Base-by-base conservation (phyloP, 1,284 basidiomycete genomes). In the Boletus austroedulis region DNA sequence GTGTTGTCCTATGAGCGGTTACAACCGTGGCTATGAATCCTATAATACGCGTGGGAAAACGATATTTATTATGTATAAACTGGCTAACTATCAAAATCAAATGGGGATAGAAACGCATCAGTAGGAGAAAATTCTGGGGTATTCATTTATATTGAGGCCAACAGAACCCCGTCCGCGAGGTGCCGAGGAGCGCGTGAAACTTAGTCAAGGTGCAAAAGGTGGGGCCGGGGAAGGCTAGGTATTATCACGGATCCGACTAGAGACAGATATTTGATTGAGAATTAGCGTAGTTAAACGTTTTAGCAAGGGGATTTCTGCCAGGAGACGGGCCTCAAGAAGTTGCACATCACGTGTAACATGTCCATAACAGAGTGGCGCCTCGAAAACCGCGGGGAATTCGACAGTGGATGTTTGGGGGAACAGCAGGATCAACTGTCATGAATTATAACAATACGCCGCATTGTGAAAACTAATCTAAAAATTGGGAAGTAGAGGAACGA, bases 261-360 rank as follows among this genome's bases (percentile, higher is more conserved):
- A 66, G 44, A 56, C 56, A 57, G 57, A 65, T 49, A 67, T 61
- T 62, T 59, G 69, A 74, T 64, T 69, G 60, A 10, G 59, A 71
- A 66, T 73, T 71, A 74, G 59, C 61, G 61, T 73, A 60, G 68
- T 74, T 73, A 72, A 59, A 62, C 71, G 61, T 73, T 70, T 74
- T 69, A 53, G 55, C 64, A 69, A 56, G 46, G 40, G 21, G 63
- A 65, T 69, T 61, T 57, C 60, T 67, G 40, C n/a, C n/a, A n/a
- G 51, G 32, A 28, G 51, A 59, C 65, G 65, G 67, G 59, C 29
- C 24, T 44, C 50, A 44, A 43, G 46, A 45, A 26, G 32, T 8
- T 14, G 47, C 34, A 46, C 40, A 50, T 58, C 50, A 56, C 46
- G 51, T 28, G 40, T 21, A 53, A 48, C 55, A 31, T 55, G 51